Percentiles rank a stretch among this genome's conserved stretches.
Conservation (phyloP, 2,329 filamentous ascomycete genomes). For the Fusarium praegraminearum region DNA sequence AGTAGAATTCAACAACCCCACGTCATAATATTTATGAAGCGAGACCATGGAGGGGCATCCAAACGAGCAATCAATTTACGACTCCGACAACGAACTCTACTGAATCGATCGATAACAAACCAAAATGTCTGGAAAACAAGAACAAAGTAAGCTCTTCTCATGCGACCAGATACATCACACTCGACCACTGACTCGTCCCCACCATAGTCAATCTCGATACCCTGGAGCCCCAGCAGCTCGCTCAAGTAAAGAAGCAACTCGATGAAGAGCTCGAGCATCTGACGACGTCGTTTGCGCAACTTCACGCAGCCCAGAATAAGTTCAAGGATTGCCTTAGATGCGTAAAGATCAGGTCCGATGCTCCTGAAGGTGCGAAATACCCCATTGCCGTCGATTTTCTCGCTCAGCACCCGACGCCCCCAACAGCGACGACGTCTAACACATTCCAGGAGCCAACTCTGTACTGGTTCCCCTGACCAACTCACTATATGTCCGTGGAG, state of each 20-base stretch:
- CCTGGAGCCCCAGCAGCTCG: slow-evolving; percentile 86
- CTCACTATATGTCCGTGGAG: slow-evolving; percentile 92
- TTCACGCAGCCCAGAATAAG: slow-evolving; percentile 89
- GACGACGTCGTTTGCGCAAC: slow-evolving; percentile 87
- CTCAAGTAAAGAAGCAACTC: slow-evolving; percentile 93
- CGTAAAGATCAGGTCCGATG: slow-evolving; percentile 64
- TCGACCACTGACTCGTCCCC: slow-evolving; percentile 6
- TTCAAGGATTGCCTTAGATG: slow-evolving; percentile 90
- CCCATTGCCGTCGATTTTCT: not conserved
- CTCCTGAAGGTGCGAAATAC: slow-evolving; percentile 48
- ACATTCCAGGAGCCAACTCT: slow-evolving; percentile 56
- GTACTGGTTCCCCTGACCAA: slow-evolving; percentile 95
- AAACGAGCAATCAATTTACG: slow-evolving; percentile 21
- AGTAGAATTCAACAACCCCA: slow-evolving; percentile 50
- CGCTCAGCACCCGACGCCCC: not conserved
- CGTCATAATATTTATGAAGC: slow-evolving; percentile 50
- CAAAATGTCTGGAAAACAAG: slow-evolving; percentile 53
- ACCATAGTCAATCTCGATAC: slow-evolving; percentile 72
- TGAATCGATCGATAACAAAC: slow-evolving; percentile 18
- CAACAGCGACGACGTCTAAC: slow-evolving; percentile 21
- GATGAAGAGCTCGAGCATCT: slow-evolving; percentile 97
- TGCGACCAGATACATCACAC: not conserved
- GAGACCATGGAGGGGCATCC: slow-evolving; percentile 46
- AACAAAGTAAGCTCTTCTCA: slow-evolving; percentile 46
- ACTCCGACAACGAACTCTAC: slow-evolving; percentile 14